Conservation (phyloP, 2,329 filamentous ascomycete genomes). For the Verticillium isaacii region DNA sequence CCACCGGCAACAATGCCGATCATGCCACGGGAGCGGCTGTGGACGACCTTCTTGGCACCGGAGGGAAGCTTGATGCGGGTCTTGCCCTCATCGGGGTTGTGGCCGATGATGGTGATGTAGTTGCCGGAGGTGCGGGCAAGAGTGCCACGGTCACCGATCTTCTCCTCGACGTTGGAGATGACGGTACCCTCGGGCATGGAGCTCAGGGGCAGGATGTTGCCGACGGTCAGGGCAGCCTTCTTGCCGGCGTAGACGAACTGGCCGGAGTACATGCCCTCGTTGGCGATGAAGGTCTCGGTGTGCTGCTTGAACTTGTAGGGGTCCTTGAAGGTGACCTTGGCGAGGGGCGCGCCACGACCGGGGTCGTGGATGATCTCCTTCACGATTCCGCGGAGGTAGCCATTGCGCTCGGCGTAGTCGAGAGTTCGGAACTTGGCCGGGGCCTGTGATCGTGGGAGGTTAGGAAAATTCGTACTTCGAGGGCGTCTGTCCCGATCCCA, state of each 20-base stretch:
- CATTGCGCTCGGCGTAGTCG: conserved; percentile 95
- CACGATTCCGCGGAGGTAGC: conserved; percentile 94
- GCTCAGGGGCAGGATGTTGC: conserved; percentile 92
- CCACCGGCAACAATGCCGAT: conserved; percentile 99
- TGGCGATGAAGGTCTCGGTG: conserved; percentile 99
- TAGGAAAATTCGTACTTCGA: conserved; percentile 8
- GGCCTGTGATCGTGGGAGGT: conserved; percentile 16
- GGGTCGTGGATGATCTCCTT: conserved; percentile 99
- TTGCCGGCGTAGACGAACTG: conserved; percentile 99
- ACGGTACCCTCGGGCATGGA: conserved; percentile 99
- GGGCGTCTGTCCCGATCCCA: neutral
- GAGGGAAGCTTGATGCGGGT: conserved; percentile 99
- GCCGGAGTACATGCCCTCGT: conserved; percentile 99
- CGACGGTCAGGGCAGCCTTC: conserved; percentile 94
- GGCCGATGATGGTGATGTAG: conserved; percentile 97
- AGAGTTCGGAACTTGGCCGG: conserved; percentile 86
- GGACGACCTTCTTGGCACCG: conserved; percentile 98
- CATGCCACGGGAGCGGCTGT: conserved; percentile 91
- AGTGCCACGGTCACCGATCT: conserved; percentile 92
- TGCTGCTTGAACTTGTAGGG: conserved; percentile 97
- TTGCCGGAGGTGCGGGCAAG: conserved; percentile 97
- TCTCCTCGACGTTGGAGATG: conserved; percentile 98
- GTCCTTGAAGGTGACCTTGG: conserved; percentile 94
- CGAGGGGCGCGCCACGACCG: conserved; percentile 95
- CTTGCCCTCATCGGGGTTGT: conserved; percentile 99